Percentiles rank a stretch among this genome's conserved stretches.
Evolutionary conservation across 2,329 filamentous ascomycete species (phyloP).

Genomic region (Elsinoe fawcettii): DNA sequence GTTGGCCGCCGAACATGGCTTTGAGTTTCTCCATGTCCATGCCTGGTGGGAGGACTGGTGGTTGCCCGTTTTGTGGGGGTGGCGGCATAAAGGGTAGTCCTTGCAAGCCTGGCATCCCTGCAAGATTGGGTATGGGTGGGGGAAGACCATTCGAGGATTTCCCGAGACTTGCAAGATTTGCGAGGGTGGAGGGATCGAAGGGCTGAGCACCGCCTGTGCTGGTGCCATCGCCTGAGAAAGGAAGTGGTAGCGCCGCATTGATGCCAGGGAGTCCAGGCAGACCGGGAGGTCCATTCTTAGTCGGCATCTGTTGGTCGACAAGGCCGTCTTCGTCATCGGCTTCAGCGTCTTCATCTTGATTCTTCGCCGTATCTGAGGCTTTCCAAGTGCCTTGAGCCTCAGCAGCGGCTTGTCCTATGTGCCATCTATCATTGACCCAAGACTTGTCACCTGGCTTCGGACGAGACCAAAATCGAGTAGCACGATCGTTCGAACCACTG

Average conservation of each 20-base stretch:
- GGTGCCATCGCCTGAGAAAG: conserved; percentile 35
- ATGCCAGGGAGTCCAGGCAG: conserved; percentile 53
- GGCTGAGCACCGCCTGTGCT: conserved; percentile 36
- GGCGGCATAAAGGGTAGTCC: conserved; percentile 21
- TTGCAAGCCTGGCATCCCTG: conserved; percentile 20
- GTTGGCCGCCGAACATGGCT: conserved; percentile 25
- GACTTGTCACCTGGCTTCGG: conserved; percentile 80
- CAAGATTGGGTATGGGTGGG: conserved; percentile 23
- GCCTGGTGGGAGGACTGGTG: conserved; percentile 22
- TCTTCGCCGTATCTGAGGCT: conserved; percentile 83
- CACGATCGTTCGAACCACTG: conserved; percentile 91
- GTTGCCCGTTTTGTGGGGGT: conserved; percentile 19
- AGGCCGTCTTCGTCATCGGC: conserved; percentile 89
- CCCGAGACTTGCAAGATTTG: background rate
- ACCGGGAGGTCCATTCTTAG: conserved; percentile 46
- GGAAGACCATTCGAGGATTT: conserved; percentile 39
- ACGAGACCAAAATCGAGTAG: conserved; percentile 94
- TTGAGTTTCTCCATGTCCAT: conserved; percentile 29
- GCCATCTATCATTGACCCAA: conserved; percentile 82
- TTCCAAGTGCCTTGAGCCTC: conserved; percentile 95
- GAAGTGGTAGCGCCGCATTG: conserved; percentile 25
- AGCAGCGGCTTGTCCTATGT: conserved; percentile 87
- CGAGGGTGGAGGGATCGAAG: conserved; percentile 33
- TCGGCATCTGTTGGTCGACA: conserved; percentile 78
- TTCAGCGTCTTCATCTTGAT: conserved; percentile 86